Conservation (phyloP, 2,329 filamentous ascomycete genomes). For the Botrytis squamosa region DNA sequence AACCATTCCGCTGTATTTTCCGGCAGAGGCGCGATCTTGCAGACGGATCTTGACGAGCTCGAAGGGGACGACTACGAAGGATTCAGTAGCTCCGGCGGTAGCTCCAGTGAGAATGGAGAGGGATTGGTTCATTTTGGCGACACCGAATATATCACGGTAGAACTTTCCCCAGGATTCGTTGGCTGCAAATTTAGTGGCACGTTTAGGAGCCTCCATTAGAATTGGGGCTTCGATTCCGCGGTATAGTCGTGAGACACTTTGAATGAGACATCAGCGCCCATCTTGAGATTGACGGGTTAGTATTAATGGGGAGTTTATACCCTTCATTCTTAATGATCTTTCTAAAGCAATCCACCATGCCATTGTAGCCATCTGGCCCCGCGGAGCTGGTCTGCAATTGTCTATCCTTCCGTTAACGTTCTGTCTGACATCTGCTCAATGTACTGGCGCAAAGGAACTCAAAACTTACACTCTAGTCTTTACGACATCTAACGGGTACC, state of each 20-base stretch:
- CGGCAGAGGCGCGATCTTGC: constrained; percentile 89
- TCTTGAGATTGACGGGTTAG: not conserved
- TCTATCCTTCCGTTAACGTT: constrained; percentile 47
- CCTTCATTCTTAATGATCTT: constrained; percentile 97
- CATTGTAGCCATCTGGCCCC: constrained; percentile 85
- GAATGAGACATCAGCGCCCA: not conserved
- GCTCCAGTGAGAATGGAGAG: constrained; percentile 92
- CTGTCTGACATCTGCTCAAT: not conserved
- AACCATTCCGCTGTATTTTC: constrained; percentile 80
- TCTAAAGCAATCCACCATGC: constrained; percentile 96
- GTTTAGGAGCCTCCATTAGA: constrained; percentile 95
- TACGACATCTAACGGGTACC: constrained; percentile 98
- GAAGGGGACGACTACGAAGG: constrained; percentile 96
- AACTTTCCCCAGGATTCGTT: constrained; percentile 98
- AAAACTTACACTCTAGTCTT: constrained; percentile 87
- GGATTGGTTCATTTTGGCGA: constrained; percentile 83
- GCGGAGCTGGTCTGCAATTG: constrained; percentile 83
- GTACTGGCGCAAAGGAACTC: not conserved
- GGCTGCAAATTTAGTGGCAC: constrained; percentile 97
- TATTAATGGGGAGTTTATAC: constrained; percentile 50
- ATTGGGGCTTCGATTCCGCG: constrained; percentile 94
- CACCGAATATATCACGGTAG: constrained; percentile 84
- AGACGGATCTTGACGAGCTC: constrained; percentile 98
- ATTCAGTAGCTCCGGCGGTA: constrained; percentile 89
- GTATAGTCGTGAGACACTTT: constrained; percentile 66